Conservation (phyloP, 371 early-diverging fungal genomes). For the Mortierella sp. region DNA sequence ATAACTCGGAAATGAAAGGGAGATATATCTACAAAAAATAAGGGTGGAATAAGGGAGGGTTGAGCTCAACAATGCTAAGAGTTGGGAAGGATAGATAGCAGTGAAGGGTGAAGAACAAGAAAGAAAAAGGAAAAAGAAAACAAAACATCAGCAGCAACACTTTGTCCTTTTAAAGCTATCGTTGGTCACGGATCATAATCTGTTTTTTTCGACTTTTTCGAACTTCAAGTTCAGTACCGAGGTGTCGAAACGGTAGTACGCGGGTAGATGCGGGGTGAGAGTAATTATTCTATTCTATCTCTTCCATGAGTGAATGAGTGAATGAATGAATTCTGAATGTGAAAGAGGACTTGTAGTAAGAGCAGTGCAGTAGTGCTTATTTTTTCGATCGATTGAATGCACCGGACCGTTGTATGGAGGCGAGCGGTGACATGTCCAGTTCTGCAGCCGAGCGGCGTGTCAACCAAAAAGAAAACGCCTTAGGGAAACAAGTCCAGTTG, state of each 20-base stretch:
- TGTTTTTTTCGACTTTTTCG: not conserved
- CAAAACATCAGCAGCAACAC: not conserved
- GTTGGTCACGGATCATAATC: constrained; percentile 2
- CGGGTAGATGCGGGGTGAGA: not conserved
- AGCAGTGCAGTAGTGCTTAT: too few relatives aligned
- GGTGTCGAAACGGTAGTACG: not conserved
- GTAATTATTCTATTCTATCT: too few relatives aligned
- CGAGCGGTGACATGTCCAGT: too few relatives aligned
- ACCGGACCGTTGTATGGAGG: too few relatives aligned
- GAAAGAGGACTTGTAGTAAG: too few relatives aligned
- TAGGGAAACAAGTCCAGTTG: too few relatives aligned
- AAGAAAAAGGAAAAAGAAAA: not conserved
- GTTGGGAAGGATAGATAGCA: not conserved
- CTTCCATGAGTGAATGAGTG: not conserved
- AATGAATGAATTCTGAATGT: not conserved
- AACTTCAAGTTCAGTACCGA: not conserved
- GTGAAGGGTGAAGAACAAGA: not conserved
- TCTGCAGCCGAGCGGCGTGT: too few relatives aligned
- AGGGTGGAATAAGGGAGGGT: too few relatives aligned
- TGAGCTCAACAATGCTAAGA: not conserved
- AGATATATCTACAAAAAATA: not conserved
- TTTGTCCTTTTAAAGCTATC: not conserved
- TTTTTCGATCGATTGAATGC: too few relatives aligned
- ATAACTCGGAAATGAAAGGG: not conserved
- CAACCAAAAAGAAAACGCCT: too few relatives aligned